Base-by-base conservation (phyloP, 1,284 basidiomycete species). In the Ustilago hordei region DNA sequence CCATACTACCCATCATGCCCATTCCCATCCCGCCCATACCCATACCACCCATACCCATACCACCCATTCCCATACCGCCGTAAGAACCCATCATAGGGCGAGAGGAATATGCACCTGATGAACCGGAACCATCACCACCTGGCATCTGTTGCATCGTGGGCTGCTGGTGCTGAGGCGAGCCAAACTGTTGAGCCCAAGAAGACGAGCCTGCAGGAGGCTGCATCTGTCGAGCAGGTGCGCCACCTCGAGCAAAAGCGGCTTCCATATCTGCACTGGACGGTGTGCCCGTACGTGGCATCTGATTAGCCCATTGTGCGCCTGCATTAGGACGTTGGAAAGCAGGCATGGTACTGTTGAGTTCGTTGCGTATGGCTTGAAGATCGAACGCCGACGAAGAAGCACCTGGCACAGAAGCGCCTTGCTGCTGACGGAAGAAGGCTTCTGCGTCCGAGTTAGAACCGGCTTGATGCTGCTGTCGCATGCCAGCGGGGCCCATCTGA, bases 361-460 rank as follows among this genome's bases (percentile, higher is more conserved):
- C 75, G 60, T 67, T 68, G 4, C 76, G 65, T 74, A 85, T 79
- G 7, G 75, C 61, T 47, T 84, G 74, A 57, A 81, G 71, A 55
- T 85, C 80, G 43, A 85, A 84, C 2, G 75, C 70, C 8, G 39
- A 11, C 39, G 67, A 71, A 15, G 69, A 67, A 19, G 66, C 75
- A 8, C 69, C 64, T 19, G 73, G 69, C 39, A 64, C 41, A 7
- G 58, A 39, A 35, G 58, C 64, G 15, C 69, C 69, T 47, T 70
- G 77, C 58, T 79, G 81, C 48, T 80, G 78, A 60, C 78, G 79
- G 57, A 79, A 70, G 69, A 83, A 84, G 28, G 80, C 81, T n/a
- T 83, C 81, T 62, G 79, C 80, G 19, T 83, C 83, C 47, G 69
- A 55, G 60, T 61, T 68, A 34, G 64, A 64, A 19, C 56, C 65